Conservation (phyloP, 129 eudicot species). For the Chrysanthemum makinoi region DNA sequence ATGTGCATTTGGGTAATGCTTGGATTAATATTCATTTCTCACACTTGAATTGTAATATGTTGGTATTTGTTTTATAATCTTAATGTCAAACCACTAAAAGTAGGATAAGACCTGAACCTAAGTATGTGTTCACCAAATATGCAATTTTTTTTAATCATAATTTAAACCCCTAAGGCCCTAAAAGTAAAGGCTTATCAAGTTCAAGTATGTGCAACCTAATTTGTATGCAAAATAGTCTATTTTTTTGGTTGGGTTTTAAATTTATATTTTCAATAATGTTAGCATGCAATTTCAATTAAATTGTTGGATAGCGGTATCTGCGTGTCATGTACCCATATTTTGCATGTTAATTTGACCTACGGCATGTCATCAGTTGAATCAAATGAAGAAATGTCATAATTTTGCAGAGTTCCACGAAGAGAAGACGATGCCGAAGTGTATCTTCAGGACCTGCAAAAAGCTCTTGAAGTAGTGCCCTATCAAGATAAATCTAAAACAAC, state of each 20-base stretch:
- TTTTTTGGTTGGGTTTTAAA: neutral
- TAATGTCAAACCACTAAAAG: no score
- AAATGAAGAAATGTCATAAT: slow-evolving; percentile 11
- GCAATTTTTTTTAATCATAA: no score
- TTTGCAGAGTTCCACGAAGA: slow-evolving; percentile 50
- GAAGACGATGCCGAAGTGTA: slow-evolving; percentile 63
- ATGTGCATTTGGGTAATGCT: slow-evolving; percentile 1
- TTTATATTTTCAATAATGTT: neutral
- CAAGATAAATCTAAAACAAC: neutral
- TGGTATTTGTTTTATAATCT: neutral
- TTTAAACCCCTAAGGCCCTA: no score
- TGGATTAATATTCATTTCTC: neutral
- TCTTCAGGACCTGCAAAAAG: slow-evolving; percentile 38
- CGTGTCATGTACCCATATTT: neutral
- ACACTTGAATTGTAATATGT: slow-evolving; percentile 2
- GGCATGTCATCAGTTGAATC: neutral
- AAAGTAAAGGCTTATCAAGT: neutral
- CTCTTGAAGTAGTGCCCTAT: no score
- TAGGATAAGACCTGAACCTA: no score
- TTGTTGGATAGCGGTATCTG: neutral
- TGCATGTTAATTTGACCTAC: neutral
- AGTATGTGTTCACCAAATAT: no score
- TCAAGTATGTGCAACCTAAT: neutral
- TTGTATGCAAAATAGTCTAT: neutral
- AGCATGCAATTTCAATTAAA: neutral